These are phyloP conservation scores for Tribonema minus DNA, from an alignment of 108 stramenopile genomes.

Conservation along the genomic window DNA sequence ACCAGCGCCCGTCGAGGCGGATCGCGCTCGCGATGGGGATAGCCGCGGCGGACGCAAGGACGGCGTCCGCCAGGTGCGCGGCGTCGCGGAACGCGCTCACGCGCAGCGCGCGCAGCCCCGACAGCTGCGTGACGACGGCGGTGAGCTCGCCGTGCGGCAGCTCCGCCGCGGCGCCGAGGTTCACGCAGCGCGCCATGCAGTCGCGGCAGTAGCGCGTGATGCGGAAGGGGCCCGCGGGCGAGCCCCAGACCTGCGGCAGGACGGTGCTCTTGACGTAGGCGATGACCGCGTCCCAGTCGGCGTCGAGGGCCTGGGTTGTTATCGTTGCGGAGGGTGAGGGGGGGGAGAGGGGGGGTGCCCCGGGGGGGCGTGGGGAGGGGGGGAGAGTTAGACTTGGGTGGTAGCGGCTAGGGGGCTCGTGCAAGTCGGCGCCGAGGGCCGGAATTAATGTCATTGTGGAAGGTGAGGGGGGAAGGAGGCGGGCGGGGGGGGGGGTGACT, in stretches of 20 bases:
- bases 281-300: not conserved
- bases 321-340: no score
- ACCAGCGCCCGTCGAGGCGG: no score
- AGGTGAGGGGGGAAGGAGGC: no score
- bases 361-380: no score
- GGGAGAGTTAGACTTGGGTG: no score
- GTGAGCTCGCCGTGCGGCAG: not conserved
- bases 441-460: no score
- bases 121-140: not conserved
- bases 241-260: not conserved
- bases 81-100: not conserved
- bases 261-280: not conserved
- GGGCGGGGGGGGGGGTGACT: no score
- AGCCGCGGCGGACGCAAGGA: not conserved
- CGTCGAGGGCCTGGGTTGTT: no score
- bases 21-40: not conserved
- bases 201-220: not conserved
- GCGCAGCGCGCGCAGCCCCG: not conserved
- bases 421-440: no score
- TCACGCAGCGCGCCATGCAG: not conserved
- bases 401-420: no score
- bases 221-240: not conserved
- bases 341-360: no score
- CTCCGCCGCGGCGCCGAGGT: not conserved
- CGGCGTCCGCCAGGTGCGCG: not conserved